These are phyloP conservation scores for Nemophila menziesii DNA, from an alignment of 257 asterid genomes.

Conservation along the genomic window DNA sequence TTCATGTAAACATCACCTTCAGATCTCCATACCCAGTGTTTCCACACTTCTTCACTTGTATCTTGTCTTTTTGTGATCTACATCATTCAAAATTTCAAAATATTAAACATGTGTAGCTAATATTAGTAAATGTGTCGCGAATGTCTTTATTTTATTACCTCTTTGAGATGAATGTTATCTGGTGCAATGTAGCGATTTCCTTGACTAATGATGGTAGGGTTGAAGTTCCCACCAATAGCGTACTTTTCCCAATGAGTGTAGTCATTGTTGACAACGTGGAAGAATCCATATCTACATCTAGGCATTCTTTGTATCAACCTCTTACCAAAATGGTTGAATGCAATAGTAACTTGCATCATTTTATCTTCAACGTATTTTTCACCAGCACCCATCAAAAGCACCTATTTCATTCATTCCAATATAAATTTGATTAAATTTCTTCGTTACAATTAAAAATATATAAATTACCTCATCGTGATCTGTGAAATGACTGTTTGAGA, in stretches of 20 bases:
- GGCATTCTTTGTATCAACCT: slow-evolving; percentile 32
- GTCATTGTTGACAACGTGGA: slow-evolving; percentile 28
- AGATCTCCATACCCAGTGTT: slow-evolving; percentile 19
- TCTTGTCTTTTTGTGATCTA: slow-evolving; percentile 17
- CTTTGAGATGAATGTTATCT: background rate
- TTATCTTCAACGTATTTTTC: slow-evolving; percentile 13
- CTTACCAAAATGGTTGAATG: slow-evolving; percentile 28
- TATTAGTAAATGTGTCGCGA: no score
- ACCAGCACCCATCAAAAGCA: slow-evolving; percentile 20
- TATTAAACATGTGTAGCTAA: background rate
- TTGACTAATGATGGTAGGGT: slow-evolving; percentile 17
- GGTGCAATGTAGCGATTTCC: slow-evolving; percentile 21
- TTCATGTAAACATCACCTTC: slow-evolving; percentile 17
- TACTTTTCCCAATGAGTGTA: slow-evolving; percentile 35
- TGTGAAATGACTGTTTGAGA: slow-evolving; percentile 27
- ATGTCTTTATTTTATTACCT: no score
- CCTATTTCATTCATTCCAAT: slow-evolving; percentile 1
- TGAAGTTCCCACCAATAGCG: slow-evolving; percentile 18
- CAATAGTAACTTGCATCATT: slow-evolving; percentile 21
- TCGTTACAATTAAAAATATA: no score
- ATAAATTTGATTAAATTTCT: no score
- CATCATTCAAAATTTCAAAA: background rate
- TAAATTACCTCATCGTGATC: slow-evolving; percentile 21
- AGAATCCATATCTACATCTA: slow-evolving; percentile 25
- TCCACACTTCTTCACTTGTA: slow-evolving; percentile 3